Evolutionary conservation across 352 stramenopile genomes (phyloP), one percentile per base, ranked within the genome.

Genomic region (Pythium rishiriense): DNA sequence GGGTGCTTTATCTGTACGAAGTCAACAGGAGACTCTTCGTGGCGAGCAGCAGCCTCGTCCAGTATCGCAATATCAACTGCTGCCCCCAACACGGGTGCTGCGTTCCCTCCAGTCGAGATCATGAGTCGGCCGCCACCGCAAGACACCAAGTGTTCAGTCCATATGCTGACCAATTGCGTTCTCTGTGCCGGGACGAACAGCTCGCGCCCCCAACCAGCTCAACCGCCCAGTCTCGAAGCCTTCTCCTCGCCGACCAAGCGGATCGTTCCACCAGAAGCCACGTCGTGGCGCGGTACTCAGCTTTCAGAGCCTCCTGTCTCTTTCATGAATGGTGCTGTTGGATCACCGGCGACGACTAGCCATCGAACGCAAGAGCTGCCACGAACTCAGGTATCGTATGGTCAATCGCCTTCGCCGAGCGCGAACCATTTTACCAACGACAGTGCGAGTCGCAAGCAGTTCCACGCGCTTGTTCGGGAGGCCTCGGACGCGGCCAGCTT

Each of bases 161-260:
- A 93, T 48, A 64, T 70, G 22, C 76, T 93, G 9, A 66, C 72
- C n/a, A 93, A 90, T 54, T 93, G 84, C 33, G 82, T 91, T 42
- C 63, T 91, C 14, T 93, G 84, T 42, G 71, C 75, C 19, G 76
- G 74, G 2, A n/a, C 60, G 0, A 51, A 33, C 41, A 43, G 19
- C 51, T 62, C 46, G 35, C 35, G 11, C 19, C 21, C 11, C 9
- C 24, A 39, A n/a, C 7, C 54, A 49, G 22, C n/a, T 11, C 31
- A 6, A 15, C 24, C 45, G 49, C 29, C 24, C 14, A 54, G 35
- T 43, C 47, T 45, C 8, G 52, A 59, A 24, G 4, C 26, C 21
- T 59, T 39, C 21, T 14, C 57, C 5, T 55, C 45, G 14, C 17
- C 45, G 19, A 46, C 5, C 31, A 64, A 54, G 29, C 46, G 57